Conservation (phyloP, 2,329 filamentous ascomycete genomes). For the Elsinoe arachidis region DNA sequence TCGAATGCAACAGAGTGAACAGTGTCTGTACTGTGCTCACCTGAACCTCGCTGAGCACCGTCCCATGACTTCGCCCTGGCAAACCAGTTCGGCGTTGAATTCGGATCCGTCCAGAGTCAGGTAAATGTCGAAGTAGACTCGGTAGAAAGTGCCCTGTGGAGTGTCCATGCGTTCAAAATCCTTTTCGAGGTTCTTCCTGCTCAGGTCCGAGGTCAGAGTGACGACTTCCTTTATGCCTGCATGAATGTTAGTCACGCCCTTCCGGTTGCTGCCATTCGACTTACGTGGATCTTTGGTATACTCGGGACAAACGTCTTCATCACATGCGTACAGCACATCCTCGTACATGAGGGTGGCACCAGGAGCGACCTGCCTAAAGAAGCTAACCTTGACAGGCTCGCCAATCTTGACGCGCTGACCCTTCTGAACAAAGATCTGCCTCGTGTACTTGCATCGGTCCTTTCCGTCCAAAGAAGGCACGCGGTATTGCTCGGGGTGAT, state of each 20-base stretch:
- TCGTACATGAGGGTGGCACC: conserved; percentile 99
- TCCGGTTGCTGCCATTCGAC: conserved; percentile 33
- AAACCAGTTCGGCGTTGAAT: conserved; percentile 97
- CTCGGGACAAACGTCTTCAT: conserved; percentile 95
- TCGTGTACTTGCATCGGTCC: conserved; percentile 95
- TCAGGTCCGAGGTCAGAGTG: conserved; percentile 91
- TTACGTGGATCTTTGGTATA: conserved; percentile 99
- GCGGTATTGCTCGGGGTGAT: conserved; percentile 96
- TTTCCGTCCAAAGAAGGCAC: conserved; percentile 94
- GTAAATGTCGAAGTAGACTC: conserved; percentile 62
- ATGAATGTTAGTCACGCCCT: background rate
- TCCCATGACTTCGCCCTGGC: conserved; percentile 98
- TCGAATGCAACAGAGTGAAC: background rate
- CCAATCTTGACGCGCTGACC: conserved; percentile 98
- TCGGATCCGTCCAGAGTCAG: conserved; percentile 94
- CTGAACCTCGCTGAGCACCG: conserved; percentile 85
- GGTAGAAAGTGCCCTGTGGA: conserved; percentile 91
- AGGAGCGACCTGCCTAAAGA: conserved; percentile 95
- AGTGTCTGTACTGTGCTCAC: conserved; percentile 29
- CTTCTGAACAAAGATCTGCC: conserved; percentile 98
- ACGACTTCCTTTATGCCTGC: conserved; percentile 98
- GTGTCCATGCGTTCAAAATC: conserved; percentile 99
- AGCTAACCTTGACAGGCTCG: conserved; percentile 96
- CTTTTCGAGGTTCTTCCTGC: conserved; percentile 96
- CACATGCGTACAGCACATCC: conserved; percentile 93